phyloP scores from a whole-genome alignment of 805 yeast species.

The Candida nemodendra region DNA sequence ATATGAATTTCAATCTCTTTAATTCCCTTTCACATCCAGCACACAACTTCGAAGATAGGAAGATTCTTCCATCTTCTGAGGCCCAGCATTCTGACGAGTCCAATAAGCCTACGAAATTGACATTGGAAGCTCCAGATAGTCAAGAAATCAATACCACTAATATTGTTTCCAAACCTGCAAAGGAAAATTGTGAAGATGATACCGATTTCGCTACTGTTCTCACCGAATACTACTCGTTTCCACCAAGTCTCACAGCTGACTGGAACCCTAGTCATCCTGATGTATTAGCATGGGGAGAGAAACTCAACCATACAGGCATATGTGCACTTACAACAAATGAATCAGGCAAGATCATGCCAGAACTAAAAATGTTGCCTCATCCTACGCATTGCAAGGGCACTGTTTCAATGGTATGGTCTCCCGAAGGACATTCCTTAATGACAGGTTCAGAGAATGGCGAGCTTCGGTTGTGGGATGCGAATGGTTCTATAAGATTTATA shows the following conservation, averaged over 20 bases:
- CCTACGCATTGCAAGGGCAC: slow-evolving; percentile 27
- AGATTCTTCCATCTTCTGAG: slow-evolving; percentile 5
- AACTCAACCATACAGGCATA: slow-evolving; percentile 25
- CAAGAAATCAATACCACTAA: not conserved
- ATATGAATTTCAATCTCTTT: slow-evolving; percentile 46
- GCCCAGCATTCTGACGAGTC: not conserved
- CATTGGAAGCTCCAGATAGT: not conserved
- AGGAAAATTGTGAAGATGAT: slow-evolving; percentile 6
- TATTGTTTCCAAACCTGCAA: not conserved
- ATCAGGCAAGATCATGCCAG: slow-evolving; percentile 13
- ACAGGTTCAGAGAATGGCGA: slow-evolving; percentile 73
- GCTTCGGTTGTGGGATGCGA: slow-evolving; percentile 72
- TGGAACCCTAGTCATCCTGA: slow-evolving; percentile 55
- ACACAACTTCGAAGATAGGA: slow-evolving; percentile 8
- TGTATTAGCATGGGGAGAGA: slow-evolving; percentile 55
- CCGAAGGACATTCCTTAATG: slow-evolving; percentile 57
- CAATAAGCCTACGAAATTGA: not conserved
- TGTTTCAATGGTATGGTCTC: slow-evolving; percentile 56
- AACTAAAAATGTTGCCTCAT: slow-evolving; percentile 20
- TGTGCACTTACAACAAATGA: slow-evolving; percentile 23
- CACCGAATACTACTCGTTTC: slow-evolving; percentile 37
- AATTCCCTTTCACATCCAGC: slow-evolving; percentile 41
- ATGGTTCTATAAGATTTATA: slow-evolving; percentile 62
- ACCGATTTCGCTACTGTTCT: slow-evolving; percentile 38
- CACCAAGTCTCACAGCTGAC: slow-evolving; percentile 44